A percentile compares a stretch with the other conserved stretches of the same genome.
These are phyloP conservation scores for Schizosaccharomyces lindneri DNA, from an alignment of 805 yeast species.

Conservation along the genomic window DNA sequence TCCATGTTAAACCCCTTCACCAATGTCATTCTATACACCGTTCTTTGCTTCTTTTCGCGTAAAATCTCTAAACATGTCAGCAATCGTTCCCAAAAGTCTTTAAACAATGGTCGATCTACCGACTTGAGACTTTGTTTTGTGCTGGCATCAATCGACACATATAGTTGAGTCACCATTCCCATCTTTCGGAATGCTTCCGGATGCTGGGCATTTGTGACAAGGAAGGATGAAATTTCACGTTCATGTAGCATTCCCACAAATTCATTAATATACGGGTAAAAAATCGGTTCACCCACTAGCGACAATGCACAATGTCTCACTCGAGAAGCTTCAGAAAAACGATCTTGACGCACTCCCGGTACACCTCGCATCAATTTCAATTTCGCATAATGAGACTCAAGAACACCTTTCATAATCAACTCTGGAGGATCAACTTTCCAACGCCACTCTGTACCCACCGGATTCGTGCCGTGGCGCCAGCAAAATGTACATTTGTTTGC, in stretches of 20 bases:
- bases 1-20: slow-evolving; percentile 83
- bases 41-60: slow-evolving; percentile 56
- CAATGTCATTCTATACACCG: slow-evolving; percentile 70
- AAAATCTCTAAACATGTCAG: slow-evolving; percentile 57
- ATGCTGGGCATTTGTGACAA: slow-evolving; percentile 90
- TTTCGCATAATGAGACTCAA: slow-evolving; percentile 70
- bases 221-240: slow-evolving; percentile 55
- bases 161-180: slow-evolving; percentile 63
- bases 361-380: slow-evolving; percentile 89
- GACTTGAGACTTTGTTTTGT: slow-evolving; percentile 53
- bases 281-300: slow-evolving; percentile 82
- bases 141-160: slow-evolving; percentile 87
- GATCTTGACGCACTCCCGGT: slow-evolving; percentile 73
- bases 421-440: slow-evolving; percentile 90
- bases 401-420: slow-evolving; percentile 57
- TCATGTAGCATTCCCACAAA: slow-evolving; percentile 62
- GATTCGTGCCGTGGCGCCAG: slow-evolving; percentile 95
- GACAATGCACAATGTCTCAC: slow-evolving; percentile 83
- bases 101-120: slow-evolving; percentile 54
- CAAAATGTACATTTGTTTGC: slow-evolving; percentile 90
- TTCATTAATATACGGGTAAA: slow-evolving; percentile 73
- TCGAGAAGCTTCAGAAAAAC: slow-evolving; percentile 74
- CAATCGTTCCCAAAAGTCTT: slow-evolving; percentile 78
- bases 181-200: slow-evolving; percentile 55
- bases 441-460: slow-evolving; percentile 87